phyloP scores from a whole-genome alignment of 73 alveolate species.

The Urostyla sp. region DNA sequence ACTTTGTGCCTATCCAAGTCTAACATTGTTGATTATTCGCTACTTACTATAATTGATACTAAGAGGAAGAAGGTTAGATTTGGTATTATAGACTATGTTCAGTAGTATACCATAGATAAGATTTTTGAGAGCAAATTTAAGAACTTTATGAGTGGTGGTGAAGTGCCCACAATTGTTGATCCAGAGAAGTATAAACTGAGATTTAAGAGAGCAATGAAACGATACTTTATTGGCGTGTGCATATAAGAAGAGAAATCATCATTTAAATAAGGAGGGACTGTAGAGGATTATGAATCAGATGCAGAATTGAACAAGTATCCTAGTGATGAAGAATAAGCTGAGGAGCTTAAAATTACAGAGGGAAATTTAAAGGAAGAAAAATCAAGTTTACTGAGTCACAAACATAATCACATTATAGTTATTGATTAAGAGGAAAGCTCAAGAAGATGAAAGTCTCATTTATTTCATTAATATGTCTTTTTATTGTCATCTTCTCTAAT shows the following conservation, averaged over 20 bases:
- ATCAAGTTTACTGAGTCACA: too few species aligned
- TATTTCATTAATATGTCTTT: too few species aligned
- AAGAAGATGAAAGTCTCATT: too few species aligned
- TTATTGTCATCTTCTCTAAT: too few species aligned
- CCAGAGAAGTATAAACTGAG: constrained; percentile 84
- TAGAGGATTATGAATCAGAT: too few species aligned
- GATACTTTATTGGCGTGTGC: constrained; percentile 79
- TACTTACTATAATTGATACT: constrained; percentile 64
- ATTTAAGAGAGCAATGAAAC: constrained; percentile 68
- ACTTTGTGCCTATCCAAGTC: constrained; percentile 77
- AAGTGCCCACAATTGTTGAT: constrained; percentile 80
- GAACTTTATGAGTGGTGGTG: constrained; percentile 68
- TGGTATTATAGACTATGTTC: constrained; percentile 86
- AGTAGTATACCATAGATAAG: constrained; percentile 85
- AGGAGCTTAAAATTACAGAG: too few species aligned
- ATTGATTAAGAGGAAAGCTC: too few species aligned
- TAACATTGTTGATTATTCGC: constrained; percentile 82
- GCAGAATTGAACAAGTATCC: too few species aligned
- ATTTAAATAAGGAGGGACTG: too few species aligned
- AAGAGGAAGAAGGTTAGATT: constrained; percentile 70
- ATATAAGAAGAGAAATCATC: constrained; percentile 28
- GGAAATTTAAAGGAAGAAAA: too few species aligned
- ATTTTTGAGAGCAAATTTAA: constrained; percentile 74
- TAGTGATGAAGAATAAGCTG: too few species aligned
- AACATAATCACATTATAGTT: too few species aligned